Evolutionary conservation across 305 asterid species (phyloP).

Genomic region (Vinca major): DNA sequence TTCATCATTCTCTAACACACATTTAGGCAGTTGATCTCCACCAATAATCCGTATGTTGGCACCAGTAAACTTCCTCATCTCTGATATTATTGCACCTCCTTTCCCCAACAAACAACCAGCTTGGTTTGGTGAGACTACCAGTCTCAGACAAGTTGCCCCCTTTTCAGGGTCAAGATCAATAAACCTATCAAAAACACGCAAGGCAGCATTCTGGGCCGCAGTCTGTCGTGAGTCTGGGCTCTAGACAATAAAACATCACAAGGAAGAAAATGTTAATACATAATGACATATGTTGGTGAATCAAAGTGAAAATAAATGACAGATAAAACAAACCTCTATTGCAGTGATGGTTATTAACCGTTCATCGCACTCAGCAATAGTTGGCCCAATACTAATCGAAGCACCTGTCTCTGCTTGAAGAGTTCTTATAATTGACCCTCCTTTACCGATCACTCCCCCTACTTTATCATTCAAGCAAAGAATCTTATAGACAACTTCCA

Average conservation of each 20-base stretch:
- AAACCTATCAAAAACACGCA: slow-evolving; percentile 42
- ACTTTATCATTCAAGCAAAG: slow-evolving; percentile 50
- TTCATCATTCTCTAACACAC: slow-evolving; percentile 43
- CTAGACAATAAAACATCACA: slow-evolving; percentile 23
- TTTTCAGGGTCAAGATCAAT: slow-evolving; percentile 29
- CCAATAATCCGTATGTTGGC: slow-evolving; percentile 42
- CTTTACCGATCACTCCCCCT: slow-evolving; percentile 62
- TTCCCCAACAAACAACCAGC: slow-evolving; percentile 75
- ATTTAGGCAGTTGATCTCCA: slow-evolving; percentile 54
- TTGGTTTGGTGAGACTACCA: slow-evolving; percentile 42
- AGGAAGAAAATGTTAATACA: slow-evolving; percentile 16
- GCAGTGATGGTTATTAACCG: slow-evolving; percentile 53
- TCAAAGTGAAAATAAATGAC: background rate
- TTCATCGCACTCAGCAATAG: slow-evolving; percentile 42
- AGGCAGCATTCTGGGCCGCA: slow-evolving; percentile 53
- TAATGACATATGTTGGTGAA: background rate
- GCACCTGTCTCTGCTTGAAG: slow-evolving; percentile 56
- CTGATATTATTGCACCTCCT: slow-evolving; percentile 58
- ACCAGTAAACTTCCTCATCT: slow-evolving; percentile 61
- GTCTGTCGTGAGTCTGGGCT: slow-evolving; percentile 38
- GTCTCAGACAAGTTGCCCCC: slow-evolving; percentile 36
- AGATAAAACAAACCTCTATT: slow-evolving; percentile 39
- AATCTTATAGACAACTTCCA: slow-evolving; percentile 49
- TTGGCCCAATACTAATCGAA: slow-evolving; percentile 37
- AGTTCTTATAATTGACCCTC: slow-evolving; percentile 45